phyloP scores from a whole-genome alignment of 768 basidiomycete genomes.

The Clitopilus hobsonii region DNA sequence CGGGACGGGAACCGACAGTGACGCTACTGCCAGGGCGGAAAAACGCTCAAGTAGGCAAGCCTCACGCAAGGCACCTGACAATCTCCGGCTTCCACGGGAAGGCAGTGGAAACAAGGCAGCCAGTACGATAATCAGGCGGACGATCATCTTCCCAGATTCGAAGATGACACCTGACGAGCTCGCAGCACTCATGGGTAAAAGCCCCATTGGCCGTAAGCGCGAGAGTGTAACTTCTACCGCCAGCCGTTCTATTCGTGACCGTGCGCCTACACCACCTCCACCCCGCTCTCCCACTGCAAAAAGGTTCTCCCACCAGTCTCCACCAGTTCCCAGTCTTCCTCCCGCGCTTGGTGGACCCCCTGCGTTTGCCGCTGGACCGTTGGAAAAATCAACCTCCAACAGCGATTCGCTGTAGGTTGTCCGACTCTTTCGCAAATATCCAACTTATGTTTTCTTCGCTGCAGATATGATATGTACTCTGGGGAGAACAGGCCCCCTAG shows the following conservation, averaged over 20 bases:
- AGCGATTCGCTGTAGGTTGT: constrained; percentile 82
- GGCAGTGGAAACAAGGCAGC: constrained; percentile 26
- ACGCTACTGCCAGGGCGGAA: neutral
- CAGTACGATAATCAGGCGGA: constrained; percentile 66
- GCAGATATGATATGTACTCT: constrained; percentile 77
- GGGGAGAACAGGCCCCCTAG: constrained; percentile 47
- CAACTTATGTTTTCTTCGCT: constrained; percentile 15
- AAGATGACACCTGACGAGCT: constrained; percentile 54
- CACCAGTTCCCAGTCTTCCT: constrained; percentile 66
- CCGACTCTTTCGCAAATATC: constrained; percentile 9
- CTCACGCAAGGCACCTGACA: constrained; percentile 26
- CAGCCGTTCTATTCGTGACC: constrained; percentile 72
- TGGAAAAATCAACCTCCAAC: constrained; percentile 65
- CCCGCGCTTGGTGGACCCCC: constrained; percentile 40
- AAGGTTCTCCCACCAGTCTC: constrained; percentile 63
- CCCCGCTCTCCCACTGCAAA: constrained; percentile 47
- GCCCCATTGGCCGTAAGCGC: constrained; percentile 56
- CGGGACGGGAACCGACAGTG: constrained; percentile 13
- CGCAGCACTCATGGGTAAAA: constrained; percentile 49
- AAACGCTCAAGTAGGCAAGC: neutral
- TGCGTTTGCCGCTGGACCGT: constrained; percentile 30
- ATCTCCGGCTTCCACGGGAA: constrained; percentile 36
- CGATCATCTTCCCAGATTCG: constrained; percentile 72
- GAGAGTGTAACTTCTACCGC: constrained; percentile 59
- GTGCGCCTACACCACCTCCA: constrained; percentile 83